A percentile compares a stretch with the other conserved stretches of the same genome.
Evolutionary conservation across 140 eudicot species (phyloP).

Genomic region (Stevia rebaudiana): DNA sequence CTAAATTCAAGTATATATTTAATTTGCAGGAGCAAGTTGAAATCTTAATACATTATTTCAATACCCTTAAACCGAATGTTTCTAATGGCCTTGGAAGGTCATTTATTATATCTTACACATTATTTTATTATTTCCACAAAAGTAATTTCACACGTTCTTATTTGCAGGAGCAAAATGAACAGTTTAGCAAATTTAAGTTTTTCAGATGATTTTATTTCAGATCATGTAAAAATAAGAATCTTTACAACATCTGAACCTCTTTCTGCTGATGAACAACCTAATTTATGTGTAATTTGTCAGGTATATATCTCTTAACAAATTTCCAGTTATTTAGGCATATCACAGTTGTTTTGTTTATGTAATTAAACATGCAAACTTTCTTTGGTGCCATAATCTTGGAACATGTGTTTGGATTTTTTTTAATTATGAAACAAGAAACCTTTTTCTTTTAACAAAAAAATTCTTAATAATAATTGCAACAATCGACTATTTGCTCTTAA

Average conservation of each 20-base stretch:
- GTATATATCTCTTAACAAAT: constrained; percentile 43
- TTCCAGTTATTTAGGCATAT: constrained; percentile 3
- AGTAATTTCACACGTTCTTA: too few species aligned
- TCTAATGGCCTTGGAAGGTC: too few species aligned
- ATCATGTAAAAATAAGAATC: constrained; percentile 45
- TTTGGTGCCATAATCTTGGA: neutral
- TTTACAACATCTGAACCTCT: constrained; percentile 31
- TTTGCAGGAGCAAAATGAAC: constrained; percentile 75
- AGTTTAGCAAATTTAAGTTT: constrained; percentile 59
- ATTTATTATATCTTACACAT: too few species aligned
- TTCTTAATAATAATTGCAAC: neutral
- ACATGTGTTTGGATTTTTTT: neutral
- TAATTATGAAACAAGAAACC: neutral
- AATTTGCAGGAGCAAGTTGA: too few species aligned
- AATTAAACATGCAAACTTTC: neutral
- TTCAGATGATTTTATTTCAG: constrained; percentile 41
- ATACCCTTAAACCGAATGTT: too few species aligned
- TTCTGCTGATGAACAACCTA: constrained; percentile 38
- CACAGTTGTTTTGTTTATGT: neutral
- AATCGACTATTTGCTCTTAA: neutral
- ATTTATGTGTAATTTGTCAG: constrained; percentile 84
- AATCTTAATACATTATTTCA: too few species aligned
- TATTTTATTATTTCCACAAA: too few species aligned
- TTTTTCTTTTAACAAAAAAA: neutral
- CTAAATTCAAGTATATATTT: too few species aligned